These are phyloP conservation scores for Aureobasidium namibiae DNA, from an alignment of 2,329 filamentous ascomycete genomes.

Conservation along the genomic window DNA sequence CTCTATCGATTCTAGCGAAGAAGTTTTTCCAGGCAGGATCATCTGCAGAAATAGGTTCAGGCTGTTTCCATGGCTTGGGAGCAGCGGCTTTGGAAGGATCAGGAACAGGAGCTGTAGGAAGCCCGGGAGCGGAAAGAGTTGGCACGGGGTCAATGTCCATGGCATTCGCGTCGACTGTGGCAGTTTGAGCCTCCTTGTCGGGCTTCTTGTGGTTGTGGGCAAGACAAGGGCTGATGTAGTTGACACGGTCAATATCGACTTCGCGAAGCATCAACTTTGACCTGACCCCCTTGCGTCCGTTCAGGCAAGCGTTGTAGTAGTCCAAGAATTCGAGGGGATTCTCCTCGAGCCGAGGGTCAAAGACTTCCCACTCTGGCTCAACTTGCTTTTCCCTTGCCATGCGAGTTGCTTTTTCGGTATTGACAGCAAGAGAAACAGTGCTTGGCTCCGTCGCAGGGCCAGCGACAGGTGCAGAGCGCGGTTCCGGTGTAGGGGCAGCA, in stretches of 20 bases:
- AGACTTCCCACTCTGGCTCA: not conserved
- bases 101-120: not conserved
- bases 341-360: not conserved
- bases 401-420: not conserved
- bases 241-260: conserved; percentile 5
- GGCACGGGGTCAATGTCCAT: not conserved
- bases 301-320: not conserved
- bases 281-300: conserved; percentile 1
- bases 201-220: not conserved
- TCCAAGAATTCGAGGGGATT: conserved; percentile 7
- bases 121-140: not conserved
- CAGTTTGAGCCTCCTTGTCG: not conserved
- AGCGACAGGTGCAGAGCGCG: not conserved
- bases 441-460: not conserved
- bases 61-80: not conserved
- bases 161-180: not conserved
- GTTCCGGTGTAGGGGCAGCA: not conserved
- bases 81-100: not conserved
- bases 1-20: not conserved
- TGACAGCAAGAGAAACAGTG: not conserved
- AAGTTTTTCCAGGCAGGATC: not conserved
- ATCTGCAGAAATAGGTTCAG: not conserved
- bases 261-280: conserved; percentile 8
- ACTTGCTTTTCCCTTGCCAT: not conserved
- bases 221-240: conserved; percentile 10